Percentiles rank a stretch among this genome's conserved stretches.
These are phyloP conservation scores for Podaxis sp. DNA, from an alignment of 768 basidiomycete species.

Conservation along the genomic window DNA sequence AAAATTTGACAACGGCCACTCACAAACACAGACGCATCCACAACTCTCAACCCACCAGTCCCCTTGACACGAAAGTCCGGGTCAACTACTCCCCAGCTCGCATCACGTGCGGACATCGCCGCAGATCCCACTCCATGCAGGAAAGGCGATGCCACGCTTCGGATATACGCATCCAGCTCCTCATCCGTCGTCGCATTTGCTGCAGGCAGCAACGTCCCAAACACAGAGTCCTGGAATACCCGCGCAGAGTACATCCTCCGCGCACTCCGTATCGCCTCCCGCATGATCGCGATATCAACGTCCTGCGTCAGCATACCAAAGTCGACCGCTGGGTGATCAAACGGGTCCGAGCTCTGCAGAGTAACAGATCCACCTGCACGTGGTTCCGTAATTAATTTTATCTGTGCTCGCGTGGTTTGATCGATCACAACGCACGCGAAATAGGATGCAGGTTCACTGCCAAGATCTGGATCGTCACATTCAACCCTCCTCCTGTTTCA, in stretches of 20 bases:
- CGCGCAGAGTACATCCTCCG: constrained; percentile 12
- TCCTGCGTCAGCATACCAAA: constrained; percentile 7
- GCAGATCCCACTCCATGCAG: constrained; percentile 35
- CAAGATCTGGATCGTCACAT: constrained; percentile 7
- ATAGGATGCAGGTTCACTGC: constrained; percentile 2
- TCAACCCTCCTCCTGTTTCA: neutral
- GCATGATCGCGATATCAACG: constrained; percentile 13
- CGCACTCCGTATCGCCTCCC: constrained; percentile 16
- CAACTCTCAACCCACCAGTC: constrained; percentile 32
- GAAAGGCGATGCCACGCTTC: constrained; percentile 20
- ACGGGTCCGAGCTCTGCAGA: constrained; percentile 1
- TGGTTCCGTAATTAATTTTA: neutral
- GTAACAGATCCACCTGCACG: constrained; percentile 12
- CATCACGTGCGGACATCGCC: constrained; percentile 27
- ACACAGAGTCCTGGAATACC: constrained; percentile 10
- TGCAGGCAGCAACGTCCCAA: neutral
- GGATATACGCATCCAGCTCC: constrained; percentile 19
- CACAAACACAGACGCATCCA: constrained; percentile 37
- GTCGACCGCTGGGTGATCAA: constrained; percentile 12
- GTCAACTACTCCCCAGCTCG: constrained; percentile 34
- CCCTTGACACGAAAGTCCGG: constrained; percentile 38
- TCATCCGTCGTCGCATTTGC: constrained; percentile 1
- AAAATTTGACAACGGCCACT: constrained; percentile 10
- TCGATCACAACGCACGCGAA: constrained; percentile 2
- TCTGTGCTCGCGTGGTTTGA: neutral